Evolutionary conservation across 106 monocot species (phyloP).

Genomic region (Hemerocallis citrina): DNA sequence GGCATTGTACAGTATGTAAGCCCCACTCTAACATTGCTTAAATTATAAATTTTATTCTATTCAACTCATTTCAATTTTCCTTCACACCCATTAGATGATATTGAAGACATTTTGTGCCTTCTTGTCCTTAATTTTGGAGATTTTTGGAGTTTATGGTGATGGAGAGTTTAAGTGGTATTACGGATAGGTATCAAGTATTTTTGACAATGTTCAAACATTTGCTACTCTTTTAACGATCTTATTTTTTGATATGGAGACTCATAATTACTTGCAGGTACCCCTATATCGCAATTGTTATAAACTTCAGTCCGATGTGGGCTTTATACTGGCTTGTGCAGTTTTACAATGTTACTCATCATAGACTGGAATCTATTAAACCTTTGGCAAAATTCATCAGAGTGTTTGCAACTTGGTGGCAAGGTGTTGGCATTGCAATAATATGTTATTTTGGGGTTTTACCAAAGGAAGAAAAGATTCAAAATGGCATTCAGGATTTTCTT

Average conservation of each 20-base stretch:
- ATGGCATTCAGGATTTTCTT: slow-evolving; percentile 77
- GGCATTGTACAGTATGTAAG: slow-evolving; percentile 84
- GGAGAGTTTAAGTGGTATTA: slow-evolving; percentile 89
- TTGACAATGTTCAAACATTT: background rate
- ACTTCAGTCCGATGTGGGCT: slow-evolving; percentile 93
- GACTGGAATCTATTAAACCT: slow-evolving; percentile 54
- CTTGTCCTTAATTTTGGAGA: slow-evolving; percentile 60
- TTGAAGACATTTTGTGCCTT: slow-evolving; percentile 77
- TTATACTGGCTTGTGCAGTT: slow-evolving; percentile 85
- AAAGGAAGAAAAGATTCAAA: slow-evolving; percentile 59
- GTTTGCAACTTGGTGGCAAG: slow-evolving; percentile 98
- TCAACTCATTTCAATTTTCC: slow-evolving; percentile 6
- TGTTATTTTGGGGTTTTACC: slow-evolving; percentile 72
- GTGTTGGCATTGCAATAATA: slow-evolving; percentile 62
- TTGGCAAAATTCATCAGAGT: slow-evolving; percentile 89
- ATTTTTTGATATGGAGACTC: background rate
- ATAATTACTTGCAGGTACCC: slow-evolving; percentile 54
- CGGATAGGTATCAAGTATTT: slow-evolving; percentile 36
- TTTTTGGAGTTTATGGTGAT: slow-evolving; percentile 78
- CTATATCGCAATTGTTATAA: slow-evolving; percentile 67
- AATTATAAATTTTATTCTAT: background rate
- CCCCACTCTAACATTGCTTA: background rate
- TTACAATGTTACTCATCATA: slow-evolving; percentile 71
- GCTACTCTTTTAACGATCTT: background rate
- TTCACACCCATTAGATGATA: slow-evolving; percentile 52